Percentiles rank a stretch among this genome's conserved stretches.
These are phyloP conservation scores for Orbilia javanica DNA, from an alignment of 2,329 filamentous ascomycete species.

Conservation along the genomic window DNA sequence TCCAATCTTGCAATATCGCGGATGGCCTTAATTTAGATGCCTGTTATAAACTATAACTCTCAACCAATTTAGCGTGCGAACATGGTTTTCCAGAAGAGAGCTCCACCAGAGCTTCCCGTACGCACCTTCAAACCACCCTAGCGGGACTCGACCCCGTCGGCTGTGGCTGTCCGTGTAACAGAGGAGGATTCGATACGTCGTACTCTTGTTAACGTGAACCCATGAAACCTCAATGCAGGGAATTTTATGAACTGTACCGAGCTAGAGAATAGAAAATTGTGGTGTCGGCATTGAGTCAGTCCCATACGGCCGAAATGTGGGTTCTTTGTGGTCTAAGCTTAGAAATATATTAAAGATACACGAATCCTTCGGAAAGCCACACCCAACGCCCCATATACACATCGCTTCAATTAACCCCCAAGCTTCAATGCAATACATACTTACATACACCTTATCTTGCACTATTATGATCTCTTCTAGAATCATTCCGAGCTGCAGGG, in stretches of 20 bases:
- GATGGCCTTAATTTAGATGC: not conserved
- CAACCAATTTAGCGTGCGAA: not conserved
- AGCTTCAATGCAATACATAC: no score
- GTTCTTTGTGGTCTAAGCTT: no score
- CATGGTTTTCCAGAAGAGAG: constrained; percentile 11
- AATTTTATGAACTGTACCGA: not conserved
- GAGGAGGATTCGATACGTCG: not conserved
- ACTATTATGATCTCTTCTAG: constrained; percentile 6
- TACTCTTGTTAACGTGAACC: not conserved
- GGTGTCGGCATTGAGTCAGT: not conserved
- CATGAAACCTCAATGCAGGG: constrained; percentile 1
- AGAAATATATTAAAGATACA: not conserved
- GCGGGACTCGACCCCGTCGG: constrained; percentile 42
- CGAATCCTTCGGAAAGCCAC: constrained; percentile 14
- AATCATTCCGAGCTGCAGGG: constrained; percentile 25
- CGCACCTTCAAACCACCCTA: constrained; percentile 4
- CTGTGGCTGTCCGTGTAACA: constrained; percentile 33
- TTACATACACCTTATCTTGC: not conserved
- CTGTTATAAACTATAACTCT: not conserved
- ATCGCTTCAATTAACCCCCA: constrained; percentile 3
- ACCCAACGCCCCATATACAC: not conserved
- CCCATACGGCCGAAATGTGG: not conserved
- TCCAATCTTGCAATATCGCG: no score
- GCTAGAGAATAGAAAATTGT: not conserved
- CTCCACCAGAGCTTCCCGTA: constrained; percentile 7